Evolutionary conservation across 441 rosid genomes (phyloP).

Genomic region (Theobroma grandiflorum): DNA sequence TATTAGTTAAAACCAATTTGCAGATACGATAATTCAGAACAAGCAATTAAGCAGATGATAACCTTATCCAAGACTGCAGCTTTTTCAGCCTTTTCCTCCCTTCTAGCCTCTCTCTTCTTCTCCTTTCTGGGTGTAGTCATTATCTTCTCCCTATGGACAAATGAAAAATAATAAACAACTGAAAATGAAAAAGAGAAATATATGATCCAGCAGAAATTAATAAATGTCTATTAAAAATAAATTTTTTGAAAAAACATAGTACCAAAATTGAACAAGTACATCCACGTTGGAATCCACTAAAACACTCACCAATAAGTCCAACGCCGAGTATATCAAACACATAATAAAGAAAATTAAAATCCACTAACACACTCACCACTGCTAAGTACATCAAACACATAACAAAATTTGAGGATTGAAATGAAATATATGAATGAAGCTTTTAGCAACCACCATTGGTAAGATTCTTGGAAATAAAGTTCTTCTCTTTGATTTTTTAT

Average conservation of each 20-base stretch:
- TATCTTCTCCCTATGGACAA: constrained; percentile 62
- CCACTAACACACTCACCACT: too few relatives aligned
- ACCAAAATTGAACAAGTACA: neutral
- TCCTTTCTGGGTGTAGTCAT: constrained; percentile 67
- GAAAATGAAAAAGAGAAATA: neutral
- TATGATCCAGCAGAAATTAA: neutral
- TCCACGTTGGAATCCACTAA: neutral
- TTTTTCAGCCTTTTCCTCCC: constrained; percentile 79
- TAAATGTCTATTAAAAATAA: neutral
- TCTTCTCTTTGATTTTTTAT: neutral
- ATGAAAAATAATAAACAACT: constrained; percentile 8
- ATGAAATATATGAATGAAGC: neutral
- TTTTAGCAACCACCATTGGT: neutral
- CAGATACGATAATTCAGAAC: neutral
- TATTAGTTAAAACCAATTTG: constrained; percentile 18
- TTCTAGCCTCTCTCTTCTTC: constrained; percentile 70
- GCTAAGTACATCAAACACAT: neutral
- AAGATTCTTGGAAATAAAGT: neutral
- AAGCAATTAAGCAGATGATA: constrained; percentile 15
- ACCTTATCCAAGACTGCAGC: constrained; percentile 88
- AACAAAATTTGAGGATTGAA: constrained; percentile 10
- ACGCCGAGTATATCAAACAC: neutral
- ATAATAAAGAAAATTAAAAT: neutral
- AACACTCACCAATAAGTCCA: neutral
- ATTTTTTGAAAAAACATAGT: too few relatives aligned